Percentiles rank a stretch among this genome's conserved stretches.
Conservation (phyloP, 768 basidiomycete genomes). For the Phylloporus arenicola region DNA sequence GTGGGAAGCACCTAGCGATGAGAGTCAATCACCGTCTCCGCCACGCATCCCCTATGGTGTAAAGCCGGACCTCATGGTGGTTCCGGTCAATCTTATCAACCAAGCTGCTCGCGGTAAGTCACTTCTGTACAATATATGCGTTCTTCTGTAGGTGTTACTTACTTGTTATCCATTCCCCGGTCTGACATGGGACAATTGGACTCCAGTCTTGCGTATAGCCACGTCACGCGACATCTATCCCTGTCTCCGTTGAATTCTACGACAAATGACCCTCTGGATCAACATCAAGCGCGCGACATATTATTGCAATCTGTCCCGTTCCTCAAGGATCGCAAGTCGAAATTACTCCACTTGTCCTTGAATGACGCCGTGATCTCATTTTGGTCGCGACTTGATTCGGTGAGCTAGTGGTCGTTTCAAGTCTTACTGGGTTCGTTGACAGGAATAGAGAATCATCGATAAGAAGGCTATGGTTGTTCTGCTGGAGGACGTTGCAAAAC, state of each 20-base stretch:
- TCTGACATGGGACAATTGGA: background rate
- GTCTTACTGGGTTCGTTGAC: slow-evolving; percentile 6
- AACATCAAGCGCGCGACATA: slow-evolving; percentile 40
- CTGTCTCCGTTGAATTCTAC: slow-evolving; percentile 51
- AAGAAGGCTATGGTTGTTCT: slow-evolving; percentile 47
- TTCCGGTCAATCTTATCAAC: slow-evolving; percentile 44
- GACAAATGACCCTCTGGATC: slow-evolving; percentile 37
- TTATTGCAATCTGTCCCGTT: slow-evolving; percentile 60
- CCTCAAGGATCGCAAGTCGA: slow-evolving; percentile 55
- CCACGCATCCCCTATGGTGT: slow-evolving; percentile 27
- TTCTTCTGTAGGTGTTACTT: slow-evolving; percentile 51
- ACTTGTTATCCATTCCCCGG: background rate
- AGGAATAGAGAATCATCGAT: slow-evolving; percentile 28
- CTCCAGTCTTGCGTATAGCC: slow-evolving; percentile 63
- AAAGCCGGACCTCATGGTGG: slow-evolving; percentile 39
- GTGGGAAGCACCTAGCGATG: slow-evolving; percentile 51
- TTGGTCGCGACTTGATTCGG: slow-evolving; percentile 57
- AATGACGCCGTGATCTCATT: slow-evolving; percentile 53
- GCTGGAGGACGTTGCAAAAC: slow-evolving; percentile 46
- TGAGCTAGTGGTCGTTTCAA: slow-evolving; percentile 8
- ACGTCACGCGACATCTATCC: slow-evolving; percentile 56
- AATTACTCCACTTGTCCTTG: slow-evolving; percentile 45
- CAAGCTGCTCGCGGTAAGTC: slow-evolving; percentile 34
- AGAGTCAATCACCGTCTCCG: background rate
- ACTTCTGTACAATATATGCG: slow-evolving; percentile 64